Percentiles rank a stretch among this genome's conserved stretches.
These are phyloP conservation scores for Aspergillus incahuasiensis DNA, from an alignment of 495 filamentous ascomycete species.

Conservation along the genomic window DNA sequence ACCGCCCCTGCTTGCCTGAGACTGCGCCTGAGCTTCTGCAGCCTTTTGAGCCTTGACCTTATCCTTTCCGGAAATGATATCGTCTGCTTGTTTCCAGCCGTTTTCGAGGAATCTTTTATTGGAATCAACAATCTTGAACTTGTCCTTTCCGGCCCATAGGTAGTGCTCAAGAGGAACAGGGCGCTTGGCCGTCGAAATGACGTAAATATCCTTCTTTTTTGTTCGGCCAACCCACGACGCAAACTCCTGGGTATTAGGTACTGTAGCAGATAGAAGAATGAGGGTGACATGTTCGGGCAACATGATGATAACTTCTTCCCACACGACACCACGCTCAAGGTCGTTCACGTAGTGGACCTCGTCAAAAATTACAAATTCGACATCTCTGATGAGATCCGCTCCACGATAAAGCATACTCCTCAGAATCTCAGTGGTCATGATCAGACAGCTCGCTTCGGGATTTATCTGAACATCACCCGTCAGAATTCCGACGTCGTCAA, in stretches of 20 bases:
- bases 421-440: slow-evolving; percentile 98
- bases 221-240: slow-evolving; percentile 97
- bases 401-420: slow-evolving; percentile 97
- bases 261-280: slow-evolving; percentile 91
- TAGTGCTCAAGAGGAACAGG: slow-evolving; percentile 95
- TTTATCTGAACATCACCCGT: slow-evolving; percentile 98
- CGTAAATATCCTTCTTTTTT: slow-evolving; percentile 98
- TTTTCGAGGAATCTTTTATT: slow-evolving; percentile 85
- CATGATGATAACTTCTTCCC: slow-evolving; percentile 99
- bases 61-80: slow-evolving; percentile 75
- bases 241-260: slow-evolving; percentile 96
- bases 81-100: slow-evolving; percentile 93
- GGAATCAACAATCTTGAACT: slow-evolving; percentile 89
- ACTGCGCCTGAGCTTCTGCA: slow-evolving; percentile 41
- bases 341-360: slow-evolving; percentile 99
- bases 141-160: slow-evolving; percentile 87
- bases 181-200: slow-evolving; percentile 93
- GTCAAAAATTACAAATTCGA: slow-evolving; percentile 98
- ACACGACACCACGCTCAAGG: slow-evolving; percentile 92
- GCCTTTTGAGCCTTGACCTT: slow-evolving; percentile 59
- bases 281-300: slow-evolving; percentile 93
- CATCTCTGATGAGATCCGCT: slow-evolving; percentile 92
- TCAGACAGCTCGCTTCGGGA: slow-evolving; percentile 94
- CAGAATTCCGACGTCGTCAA: slow-evolving; percentile 94
- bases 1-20: slow-evolving; percentile 50